Percentiles rank a stretch among this genome's conserved stretches.
Conservation (phyloP, 2,329 filamentous ascomycete genomes). For the Aureobasidium musti region DNA sequence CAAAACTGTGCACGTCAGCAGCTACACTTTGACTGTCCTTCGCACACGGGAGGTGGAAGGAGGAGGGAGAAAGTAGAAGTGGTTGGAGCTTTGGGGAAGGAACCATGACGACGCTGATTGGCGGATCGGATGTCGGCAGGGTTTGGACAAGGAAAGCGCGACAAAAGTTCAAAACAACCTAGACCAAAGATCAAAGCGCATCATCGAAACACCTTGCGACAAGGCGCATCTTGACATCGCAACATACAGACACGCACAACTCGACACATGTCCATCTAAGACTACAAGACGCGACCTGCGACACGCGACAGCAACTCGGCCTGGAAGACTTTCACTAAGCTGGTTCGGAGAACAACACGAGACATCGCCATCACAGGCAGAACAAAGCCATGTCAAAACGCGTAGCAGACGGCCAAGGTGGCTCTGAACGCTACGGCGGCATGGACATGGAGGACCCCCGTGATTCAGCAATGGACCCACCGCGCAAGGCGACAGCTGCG, state of each 20-base stretch:
- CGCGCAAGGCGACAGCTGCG: slow-evolving; percentile 32
- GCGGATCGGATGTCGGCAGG: slow-evolving; percentile 9
- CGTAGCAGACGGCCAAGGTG: slow-evolving; percentile 31
- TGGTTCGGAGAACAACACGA: not conserved
- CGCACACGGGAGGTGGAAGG: no score
- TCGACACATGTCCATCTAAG: not conserved
- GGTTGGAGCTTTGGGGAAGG: not conserved
- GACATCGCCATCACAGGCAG: not conserved
- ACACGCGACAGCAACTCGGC: not conserved
- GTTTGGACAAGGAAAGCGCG: not conserved
- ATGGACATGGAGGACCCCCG: slow-evolving; percentile 16
- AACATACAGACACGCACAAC: not conserved
- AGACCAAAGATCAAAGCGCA: not conserved
- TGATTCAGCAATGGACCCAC: slow-evolving; percentile 30
- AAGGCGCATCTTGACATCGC: not conserved
- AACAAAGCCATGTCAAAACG: slow-evolving; percentile 31
- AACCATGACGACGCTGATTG: slow-evolving; percentile 13
- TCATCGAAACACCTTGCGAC: not conserved
- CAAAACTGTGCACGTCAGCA: not conserved
- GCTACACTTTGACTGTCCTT: no score
- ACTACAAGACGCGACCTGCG: not conserved
- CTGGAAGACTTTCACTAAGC: not conserved
- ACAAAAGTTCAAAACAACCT: slow-evolving; percentile 25
- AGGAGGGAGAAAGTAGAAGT: not conserved
- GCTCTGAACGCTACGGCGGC: slow-evolving; percentile 30